phyloP scores from a whole-genome alignment of 2,329 filamentous ascomycete species.

The Tolypocladium guangdongense region DNA sequence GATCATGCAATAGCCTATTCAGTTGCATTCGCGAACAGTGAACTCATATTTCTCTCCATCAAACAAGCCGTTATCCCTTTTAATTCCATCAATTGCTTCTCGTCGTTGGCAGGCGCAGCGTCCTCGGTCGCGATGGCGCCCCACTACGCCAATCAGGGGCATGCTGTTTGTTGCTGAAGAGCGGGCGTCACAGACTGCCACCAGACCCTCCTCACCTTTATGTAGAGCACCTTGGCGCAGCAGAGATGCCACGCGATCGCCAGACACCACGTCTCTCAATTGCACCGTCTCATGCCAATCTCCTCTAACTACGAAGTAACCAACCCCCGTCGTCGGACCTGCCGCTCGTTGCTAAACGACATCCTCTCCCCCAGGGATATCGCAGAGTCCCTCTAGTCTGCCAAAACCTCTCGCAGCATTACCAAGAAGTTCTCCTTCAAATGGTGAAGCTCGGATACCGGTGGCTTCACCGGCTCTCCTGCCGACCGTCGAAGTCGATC shows the following conservation, averaged over 20 bases:
- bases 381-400: constrained; percentile 40
- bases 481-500: constrained; percentile 71
- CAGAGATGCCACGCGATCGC: neutral
- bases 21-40: neutral
- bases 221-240: neutral
- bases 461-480: constrained; percentile 74
- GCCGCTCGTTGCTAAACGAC: no score
- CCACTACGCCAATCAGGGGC: neutral
- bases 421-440: constrained; percentile 68
- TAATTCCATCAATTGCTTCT: neutral
- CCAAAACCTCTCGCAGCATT: constrained; percentile 74
- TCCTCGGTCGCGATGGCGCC: neutral
- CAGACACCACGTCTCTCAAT: no score
- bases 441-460: constrained; percentile 68
- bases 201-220: no score
- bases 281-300: no score
- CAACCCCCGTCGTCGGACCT: neutral
- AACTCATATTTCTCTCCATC: neutral
- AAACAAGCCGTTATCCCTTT: no score
- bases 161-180: neutral
- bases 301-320: neutral
- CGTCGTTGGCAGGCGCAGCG: neutral
- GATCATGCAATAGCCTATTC: constrained; percentile 3
- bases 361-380: neutral
- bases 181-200: neutral